A percentile compares a stretch with the other conserved stretches of the same genome.
These are phyloP conservation scores for Aschersonia sp. DNA, from an alignment of 2,329 filamentous ascomycete genomes.

Conservation along the genomic window DNA sequence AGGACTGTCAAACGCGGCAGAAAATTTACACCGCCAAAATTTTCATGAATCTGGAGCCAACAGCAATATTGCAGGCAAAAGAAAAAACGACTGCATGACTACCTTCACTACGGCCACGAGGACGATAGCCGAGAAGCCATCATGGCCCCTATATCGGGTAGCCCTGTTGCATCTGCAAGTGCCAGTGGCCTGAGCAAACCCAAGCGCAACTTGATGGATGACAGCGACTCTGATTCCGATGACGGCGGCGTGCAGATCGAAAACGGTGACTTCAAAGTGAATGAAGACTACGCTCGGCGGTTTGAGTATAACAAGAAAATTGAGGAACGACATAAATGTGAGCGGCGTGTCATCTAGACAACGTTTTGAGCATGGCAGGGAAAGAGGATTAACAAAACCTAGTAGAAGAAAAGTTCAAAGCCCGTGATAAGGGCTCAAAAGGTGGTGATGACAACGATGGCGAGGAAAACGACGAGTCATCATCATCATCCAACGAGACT, in stretches of 20 bases:
- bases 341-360: constrained; percentile 12
- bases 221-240: constrained; percentile 35
- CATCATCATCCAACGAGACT: constrained; percentile 63
- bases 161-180: neutral
- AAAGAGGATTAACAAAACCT: constrained; percentile 4
- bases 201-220: constrained; percentile 40
- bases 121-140: neutral
- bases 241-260: constrained; percentile 25
- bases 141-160: constrained; percentile 5
- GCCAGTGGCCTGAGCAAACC: constrained; percentile 15
- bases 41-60: constrained; percentile 3
- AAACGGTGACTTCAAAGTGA: constrained; percentile 56
- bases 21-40: constrained; percentile 19
- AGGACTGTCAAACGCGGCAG: constrained; percentile 4
- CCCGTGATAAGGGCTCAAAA: constrained; percentile 22
- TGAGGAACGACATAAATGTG: constrained; percentile 63
- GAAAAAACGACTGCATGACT: too few species aligned
- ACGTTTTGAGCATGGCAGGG: neutral
- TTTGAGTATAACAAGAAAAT: constrained; percentile 98
- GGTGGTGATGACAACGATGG: constrained; percentile 16
- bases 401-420: constrained; percentile 80
- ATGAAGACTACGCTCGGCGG: constrained; percentile 73
- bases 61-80: neutral
- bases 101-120: too few species aligned
- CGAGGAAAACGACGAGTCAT: constrained; percentile 37